These are phyloP conservation scores for Hypoxylon sp. DNA, from an alignment of 2,329 filamentous ascomycete species.

Conservation along the genomic window DNA sequence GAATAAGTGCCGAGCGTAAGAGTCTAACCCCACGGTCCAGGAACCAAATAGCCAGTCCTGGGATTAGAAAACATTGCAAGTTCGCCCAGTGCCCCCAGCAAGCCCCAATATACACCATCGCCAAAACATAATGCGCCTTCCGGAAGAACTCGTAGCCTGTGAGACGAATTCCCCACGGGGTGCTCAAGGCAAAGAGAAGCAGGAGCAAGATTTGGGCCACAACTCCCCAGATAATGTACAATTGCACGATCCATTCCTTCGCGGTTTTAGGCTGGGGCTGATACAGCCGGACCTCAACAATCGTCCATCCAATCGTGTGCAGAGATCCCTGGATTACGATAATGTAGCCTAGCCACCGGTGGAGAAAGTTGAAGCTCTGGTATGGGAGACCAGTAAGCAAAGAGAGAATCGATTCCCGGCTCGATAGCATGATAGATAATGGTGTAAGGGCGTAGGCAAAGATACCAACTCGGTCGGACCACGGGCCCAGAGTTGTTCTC, in stretches of 20 bases:
- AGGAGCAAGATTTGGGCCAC: constrained; percentile 77
- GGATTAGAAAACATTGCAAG: constrained; percentile 77
- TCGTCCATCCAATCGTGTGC: constrained; percentile 79
- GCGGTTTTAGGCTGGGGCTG: constrained; percentile 77
- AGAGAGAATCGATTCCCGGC: constrained; percentile 78
- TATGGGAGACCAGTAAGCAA: constrained; percentile 81
- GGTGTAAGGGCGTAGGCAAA: constrained; percentile 82
- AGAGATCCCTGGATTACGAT: constrained; percentile 77
- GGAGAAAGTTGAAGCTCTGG: constrained; percentile 83
- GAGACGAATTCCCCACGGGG: constrained; percentile 70
- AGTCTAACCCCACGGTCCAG: constrained; percentile 74
- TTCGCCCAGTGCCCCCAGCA: constrained; percentile 82
- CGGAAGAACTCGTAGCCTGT: constrained; percentile 86
- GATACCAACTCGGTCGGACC: constrained; percentile 77
- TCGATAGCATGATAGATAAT: constrained; percentile 76
- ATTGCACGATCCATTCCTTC: constrained; percentile 70
- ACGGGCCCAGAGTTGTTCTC: constrained; percentile 76
- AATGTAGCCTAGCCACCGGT: constrained; percentile 82
- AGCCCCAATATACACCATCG: constrained; percentile 80
- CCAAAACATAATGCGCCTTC: constrained; percentile 80
- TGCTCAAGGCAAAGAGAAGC: constrained; percentile 72
- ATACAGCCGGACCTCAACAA: constrained; percentile 77
- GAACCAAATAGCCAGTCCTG: constrained; percentile 75
- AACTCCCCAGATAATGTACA: constrained; percentile 81
- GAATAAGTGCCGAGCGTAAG: constrained; percentile 71